These are phyloP conservation scores for Saccharomyces hybrid DNA, from an alignment of 1,139 yeast species.

Conservation along the genomic window DNA sequence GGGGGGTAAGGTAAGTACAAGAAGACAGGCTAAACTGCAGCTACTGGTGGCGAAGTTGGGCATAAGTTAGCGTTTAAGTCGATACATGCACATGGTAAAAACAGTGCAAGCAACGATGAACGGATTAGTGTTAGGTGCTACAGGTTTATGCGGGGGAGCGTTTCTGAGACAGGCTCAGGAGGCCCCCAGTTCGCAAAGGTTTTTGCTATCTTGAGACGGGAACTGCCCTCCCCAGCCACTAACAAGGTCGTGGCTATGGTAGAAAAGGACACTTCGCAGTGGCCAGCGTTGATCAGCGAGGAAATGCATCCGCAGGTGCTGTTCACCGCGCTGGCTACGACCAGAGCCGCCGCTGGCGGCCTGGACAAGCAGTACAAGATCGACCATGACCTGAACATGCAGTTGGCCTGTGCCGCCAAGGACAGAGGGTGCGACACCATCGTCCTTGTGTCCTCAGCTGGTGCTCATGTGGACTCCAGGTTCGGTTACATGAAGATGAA, in stretches of 20 bases:
- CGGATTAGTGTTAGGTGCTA: slow-evolving; percentile 45
- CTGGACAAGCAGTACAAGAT: slow-evolving; percentile 55
- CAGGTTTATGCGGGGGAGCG: slow-evolving; percentile 52
- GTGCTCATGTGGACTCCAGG: slow-evolving; percentile 48
- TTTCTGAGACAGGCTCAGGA: slow-evolving; percentile 37
- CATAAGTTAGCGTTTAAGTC: neutral
- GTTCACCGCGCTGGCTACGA: slow-evolving; percentile 69
- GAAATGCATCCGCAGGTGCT: slow-evolving; percentile 30
- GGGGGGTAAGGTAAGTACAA: neutral
- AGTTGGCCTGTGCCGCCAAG: slow-evolving; percentile 62
- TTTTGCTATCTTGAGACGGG: slow-evolving; percentile 43
- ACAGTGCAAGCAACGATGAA: slow-evolving; percentile 10
- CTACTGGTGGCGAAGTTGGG: neutral
- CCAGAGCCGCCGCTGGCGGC: slow-evolving; percentile 62
- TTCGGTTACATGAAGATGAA: slow-evolving; percentile 53
- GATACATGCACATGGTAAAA: neutral
- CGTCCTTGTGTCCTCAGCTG: slow-evolving; percentile 54
- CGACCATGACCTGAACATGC: slow-evolving; percentile 62
- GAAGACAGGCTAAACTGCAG: neutral
- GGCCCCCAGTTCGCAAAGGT: slow-evolving; percentile 33
- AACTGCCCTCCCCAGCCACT: slow-evolving; percentile 15
- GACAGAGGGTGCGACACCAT: slow-evolving; percentile 55
- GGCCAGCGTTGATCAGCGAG: slow-evolving; percentile 34
- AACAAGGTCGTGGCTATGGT: slow-evolving; percentile 18
- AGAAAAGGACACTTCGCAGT: slow-evolving; percentile 37